phyloP scores from a whole-genome alignment of 1,284 basidiomycete genomes.

The Mixia osmundae region DNA sequence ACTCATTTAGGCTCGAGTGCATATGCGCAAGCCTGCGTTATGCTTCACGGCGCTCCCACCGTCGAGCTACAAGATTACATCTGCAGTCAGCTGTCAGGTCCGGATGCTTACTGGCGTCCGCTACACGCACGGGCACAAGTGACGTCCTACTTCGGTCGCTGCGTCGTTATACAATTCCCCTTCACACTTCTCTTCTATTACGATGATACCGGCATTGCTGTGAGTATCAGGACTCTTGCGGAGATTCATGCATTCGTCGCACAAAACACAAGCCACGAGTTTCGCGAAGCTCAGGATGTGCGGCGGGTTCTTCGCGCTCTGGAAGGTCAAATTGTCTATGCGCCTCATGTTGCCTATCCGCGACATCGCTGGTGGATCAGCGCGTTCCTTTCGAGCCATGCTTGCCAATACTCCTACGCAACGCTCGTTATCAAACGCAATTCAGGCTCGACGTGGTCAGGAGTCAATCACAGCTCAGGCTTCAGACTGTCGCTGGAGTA shows the following conservation, averaged over 20 bases:
- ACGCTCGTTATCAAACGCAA: constrained; percentile 34
- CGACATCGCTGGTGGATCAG: constrained; percentile 14
- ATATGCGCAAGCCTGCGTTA: constrained; percentile 31
- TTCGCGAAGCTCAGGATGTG: constrained; percentile 34
- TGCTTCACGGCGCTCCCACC: constrained; percentile 23
- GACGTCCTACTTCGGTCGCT: constrained; percentile 40
- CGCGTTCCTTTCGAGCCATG: constrained; percentile 26
- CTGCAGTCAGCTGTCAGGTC: constrained; percentile 34
- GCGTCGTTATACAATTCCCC: constrained; percentile 56
- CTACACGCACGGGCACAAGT: constrained; percentile 14
- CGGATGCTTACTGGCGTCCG: constrained; percentile 38
- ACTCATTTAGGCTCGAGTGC: constrained; percentile 35
- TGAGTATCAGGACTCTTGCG: constrained; percentile 29
- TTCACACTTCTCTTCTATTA: constrained; percentile 46
- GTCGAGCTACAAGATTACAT: constrained; percentile 22
- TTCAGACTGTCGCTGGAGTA: constrained; percentile 42
- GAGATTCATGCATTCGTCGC: constrained; percentile 38
- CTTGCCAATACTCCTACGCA: too few species aligned
- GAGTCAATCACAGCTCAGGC: constrained; percentile 39
- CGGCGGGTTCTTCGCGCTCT: constrained; percentile 42
- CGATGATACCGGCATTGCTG: constrained; percentile 33
- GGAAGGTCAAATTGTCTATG: constrained; percentile 37
- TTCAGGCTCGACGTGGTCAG: constrained; percentile 35
- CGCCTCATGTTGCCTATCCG: constrained; percentile 34
- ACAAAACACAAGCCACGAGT: constrained; percentile 36